phyloP scores from a whole-genome alignment of 257 asterid genomes.

The Cruciata laevipes region DNA sequence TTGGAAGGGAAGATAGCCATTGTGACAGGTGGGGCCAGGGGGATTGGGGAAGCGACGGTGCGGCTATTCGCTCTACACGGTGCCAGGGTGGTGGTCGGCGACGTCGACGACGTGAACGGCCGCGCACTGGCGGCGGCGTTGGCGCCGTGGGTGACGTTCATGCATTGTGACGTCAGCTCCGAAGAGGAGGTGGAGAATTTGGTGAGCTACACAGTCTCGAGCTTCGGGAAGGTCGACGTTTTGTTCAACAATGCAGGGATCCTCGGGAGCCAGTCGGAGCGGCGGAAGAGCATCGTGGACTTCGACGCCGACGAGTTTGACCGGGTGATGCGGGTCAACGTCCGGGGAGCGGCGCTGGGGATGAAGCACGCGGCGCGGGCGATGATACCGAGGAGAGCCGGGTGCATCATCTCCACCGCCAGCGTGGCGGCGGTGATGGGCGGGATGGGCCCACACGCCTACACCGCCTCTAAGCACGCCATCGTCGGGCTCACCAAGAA shows the following conservation, averaged over 20 bases:
- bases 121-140: conserved; percentile 33
- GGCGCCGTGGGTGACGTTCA: conserved; percentile 31
- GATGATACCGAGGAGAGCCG: conserved; percentile 42
- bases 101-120: conserved; percentile 51
- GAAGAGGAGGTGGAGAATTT: conserved; percentile 48
- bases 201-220: conserved; percentile 35
- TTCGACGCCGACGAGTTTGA: conserved; percentile 68
- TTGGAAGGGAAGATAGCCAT: conserved; percentile 70
- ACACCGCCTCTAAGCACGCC: conserved; percentile 88
- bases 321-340: conserved; percentile 59
- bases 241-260: conserved; percentile 79
- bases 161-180: conserved; percentile 57
- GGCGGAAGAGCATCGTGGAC: conserved; percentile 60
- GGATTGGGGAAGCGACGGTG: conserved; percentile 79
- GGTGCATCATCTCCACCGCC: conserved; percentile 66
- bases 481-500: conserved; percentile 67
- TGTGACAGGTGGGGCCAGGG: conserved; percentile 79
- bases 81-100: conserved; percentile 60
- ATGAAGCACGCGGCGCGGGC: conserved; percentile 83
- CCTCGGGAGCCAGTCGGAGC: conserved; percentile 56
- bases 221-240: conserved; percentile 47
- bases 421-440: conserved; percentile 73
- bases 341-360: conserved; percentile 57
- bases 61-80: conserved; percentile 62
- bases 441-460: conserved; percentile 75